Base-by-base conservation (phyloP, 2,329 filamentous ascomycete genomes). In the Ascochyta clinopodiicola region DNA sequence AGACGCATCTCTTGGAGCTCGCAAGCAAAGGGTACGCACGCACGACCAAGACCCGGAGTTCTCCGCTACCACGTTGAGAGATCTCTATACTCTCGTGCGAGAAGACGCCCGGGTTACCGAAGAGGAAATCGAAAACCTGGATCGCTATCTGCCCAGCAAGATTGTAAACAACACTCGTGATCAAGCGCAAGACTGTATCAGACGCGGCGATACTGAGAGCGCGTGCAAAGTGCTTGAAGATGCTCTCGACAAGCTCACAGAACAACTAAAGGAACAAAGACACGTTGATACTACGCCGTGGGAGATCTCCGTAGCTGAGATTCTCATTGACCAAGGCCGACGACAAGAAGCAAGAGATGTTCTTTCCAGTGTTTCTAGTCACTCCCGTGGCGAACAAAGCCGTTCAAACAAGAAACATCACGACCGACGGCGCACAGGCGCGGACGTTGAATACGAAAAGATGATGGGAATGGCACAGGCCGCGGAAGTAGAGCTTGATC, bases 321-420 rank as follows among this genome's bases (percentile, higher is more conserved):
- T 47, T 5, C 35, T 47, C 5, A 47, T 47, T 7, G 44, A 47
- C n/a, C 44, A 47, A 15, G 44, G 44, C 10, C 44, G 25, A 8
- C 21, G 35, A 38, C 36, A 32, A 8, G 44, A 47, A 24, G 44
- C 44, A 7, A 31, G 44, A 32, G 36, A 17, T 17, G 17, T 17
- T 17, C 17, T 17, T 17, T 17, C n/a, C 6, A 35, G 24, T 15
- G 25, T 47, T 3, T 47, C 44, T 7, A 32, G 25, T 25, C 25
- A 25, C 25, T 6, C 25, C 25, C 25, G 25, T 8, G 25, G 25
- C 25, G 8, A 25, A 8, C 25, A 25, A 25, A 25, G 25, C 25
- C 5, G 8, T 5, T 25, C 8, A 8, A 25, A 25, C 25, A 8
- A 25, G 25, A 5, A 25, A 8, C 25, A 25, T 25, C 6, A 8